Evolutionary conservation across 2,329 filamentous ascomycete genomes (phyloP), one percentile per base, ranked within the genome.

Genomic region (Magnaporthiopsis incrustans): DNA sequence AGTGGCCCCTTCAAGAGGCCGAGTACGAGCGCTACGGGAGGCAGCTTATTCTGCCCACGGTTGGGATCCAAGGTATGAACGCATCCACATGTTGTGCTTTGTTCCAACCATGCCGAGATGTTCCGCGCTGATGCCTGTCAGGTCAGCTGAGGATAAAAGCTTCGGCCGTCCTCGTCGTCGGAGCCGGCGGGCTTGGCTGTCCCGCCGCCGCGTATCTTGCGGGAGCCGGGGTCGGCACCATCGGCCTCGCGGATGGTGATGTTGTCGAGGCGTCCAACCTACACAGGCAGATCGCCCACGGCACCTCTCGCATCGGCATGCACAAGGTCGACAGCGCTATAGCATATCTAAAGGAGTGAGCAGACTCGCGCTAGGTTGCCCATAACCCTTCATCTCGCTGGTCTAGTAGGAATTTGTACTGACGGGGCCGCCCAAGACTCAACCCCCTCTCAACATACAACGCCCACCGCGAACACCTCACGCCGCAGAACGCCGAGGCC

Each of bases 181-280:
- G 95, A 14, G 88, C 91, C 2, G 95, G 95, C 7, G 95, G 95
- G 0, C 79, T 99, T 15, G 95, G 95, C 14, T 98, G 92, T 73
- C 95, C 95, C 14, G 92, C 95, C 15, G 91, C 93, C 0, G 85
- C 90, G n/a, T 99, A 99, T 73, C 85, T 99, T 1, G 91, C 92
- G 12, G 94, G 92, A 27, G 90, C 95, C 1, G 95, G 95, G 0
- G 83, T 97, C 1, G 92, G 93, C 11, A 90, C 82, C 0, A 76
- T 99, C 25, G 93, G 94, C 0, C 79, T 99, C 10, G 85, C 95
- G 30, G 95, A 99, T 73, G 92, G 90, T 4, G 95, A 99, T 75
- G 81, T 81, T 0, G 94, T 99, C 35, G 95, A 98, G 73, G 78
- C 83, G 22, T 97, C 92, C 33, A 99, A 99, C 73, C 81, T 99